Evolutionary conservation across 148 eudicot genomes (phyloP), one percentile per base, ranked within the genome.

Genomic region (Rhododendron ovatum): DNA sequence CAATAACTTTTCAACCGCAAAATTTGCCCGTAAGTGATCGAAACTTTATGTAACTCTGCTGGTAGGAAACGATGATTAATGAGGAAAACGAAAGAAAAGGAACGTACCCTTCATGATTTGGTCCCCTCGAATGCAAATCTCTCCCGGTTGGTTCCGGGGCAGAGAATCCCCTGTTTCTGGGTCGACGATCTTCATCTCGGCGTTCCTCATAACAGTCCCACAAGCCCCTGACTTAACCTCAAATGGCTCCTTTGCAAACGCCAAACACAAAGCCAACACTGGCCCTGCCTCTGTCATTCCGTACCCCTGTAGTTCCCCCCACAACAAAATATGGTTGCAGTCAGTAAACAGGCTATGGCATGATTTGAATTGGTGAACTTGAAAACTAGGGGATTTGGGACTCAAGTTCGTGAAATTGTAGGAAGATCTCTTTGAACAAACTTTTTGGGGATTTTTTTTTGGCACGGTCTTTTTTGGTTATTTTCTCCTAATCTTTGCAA

Each of bases 211-310:
- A 3, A 97, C 98, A 0, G 93, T 89, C 5, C 99, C 98, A 75
- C 99, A 97, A 0, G 98, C 94, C 4, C 99, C 99, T 0, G 99
- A 89, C 90, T 97, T 97, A 0, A 92, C 90, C 53, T 92, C 94
- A 39, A 92, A 89, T 1, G 99, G 92, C 77, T 94, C 95, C 88
- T 95, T 97, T 0, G 98, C 98, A 81, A 97, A 97, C 1, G 92
- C 95, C 53, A 93, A 91, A 79, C 98, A 95, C 98, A 97, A 93
- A 33, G 98, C 90, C 69, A 95, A 55, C 79, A 94, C 95, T 11
- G 98, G 99, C 57, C 99, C 99, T 0, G 98, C 98, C 86, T 97
- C 99, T 0, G 99, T 97, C 99, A 97, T 97, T 84, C 99, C 99
- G 55, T 97, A 97, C 0, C 99, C 99, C 99, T 97, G 82, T 83